Percentiles rank a stretch among this genome's conserved stretches.
These are phyloP conservation scores for Chrysanthemum seticuspe DNA, from an alignment of 129 eudicot species.

Conservation along the genomic window DNA sequence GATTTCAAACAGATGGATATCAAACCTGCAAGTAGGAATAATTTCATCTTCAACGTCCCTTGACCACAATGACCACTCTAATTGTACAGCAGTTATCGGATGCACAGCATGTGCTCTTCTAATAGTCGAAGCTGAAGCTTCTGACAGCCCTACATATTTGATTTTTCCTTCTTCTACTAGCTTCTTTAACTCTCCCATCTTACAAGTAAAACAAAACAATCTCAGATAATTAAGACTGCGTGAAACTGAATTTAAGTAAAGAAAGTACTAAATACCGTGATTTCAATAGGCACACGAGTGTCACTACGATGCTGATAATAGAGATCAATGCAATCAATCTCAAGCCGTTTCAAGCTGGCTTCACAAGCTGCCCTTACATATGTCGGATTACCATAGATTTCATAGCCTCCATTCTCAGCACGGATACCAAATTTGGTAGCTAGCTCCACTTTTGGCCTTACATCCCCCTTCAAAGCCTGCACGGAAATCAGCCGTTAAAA, in stretches of 20 bases:
- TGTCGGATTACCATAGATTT: conserved; percentile 15
- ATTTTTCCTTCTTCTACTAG: no score
- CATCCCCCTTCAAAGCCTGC: conserved; percentile 47
- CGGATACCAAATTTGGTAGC: conserved; percentile 47
- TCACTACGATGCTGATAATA: conserved; percentile 52
- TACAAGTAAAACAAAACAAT: background rate
- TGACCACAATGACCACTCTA: no score
- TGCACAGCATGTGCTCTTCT: no score
- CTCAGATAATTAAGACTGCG: no score
- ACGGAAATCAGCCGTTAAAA: background rate
- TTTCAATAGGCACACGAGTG: conserved; percentile 50
- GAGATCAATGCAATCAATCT: conserved; percentile 43
- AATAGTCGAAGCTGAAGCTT: no score
- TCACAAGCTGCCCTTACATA: conserved; percentile 53
- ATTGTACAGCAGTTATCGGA: no score
- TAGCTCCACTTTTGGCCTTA: conserved; percentile 43
- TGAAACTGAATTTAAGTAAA: conserved; percentile 18
- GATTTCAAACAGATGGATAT: background rate
- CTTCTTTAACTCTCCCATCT: no score
- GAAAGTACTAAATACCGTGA: conserved; percentile 20
- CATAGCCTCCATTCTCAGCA: conserved; percentile 24
- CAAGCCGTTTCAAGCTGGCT: conserved; percentile 21
- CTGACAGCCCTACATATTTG: no score
- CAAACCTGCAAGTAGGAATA: no score
- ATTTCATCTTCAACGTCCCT: no score